phyloP scores from a whole-genome alignment of 164 flowering plant species.

The Annona cherimola region DNA sequence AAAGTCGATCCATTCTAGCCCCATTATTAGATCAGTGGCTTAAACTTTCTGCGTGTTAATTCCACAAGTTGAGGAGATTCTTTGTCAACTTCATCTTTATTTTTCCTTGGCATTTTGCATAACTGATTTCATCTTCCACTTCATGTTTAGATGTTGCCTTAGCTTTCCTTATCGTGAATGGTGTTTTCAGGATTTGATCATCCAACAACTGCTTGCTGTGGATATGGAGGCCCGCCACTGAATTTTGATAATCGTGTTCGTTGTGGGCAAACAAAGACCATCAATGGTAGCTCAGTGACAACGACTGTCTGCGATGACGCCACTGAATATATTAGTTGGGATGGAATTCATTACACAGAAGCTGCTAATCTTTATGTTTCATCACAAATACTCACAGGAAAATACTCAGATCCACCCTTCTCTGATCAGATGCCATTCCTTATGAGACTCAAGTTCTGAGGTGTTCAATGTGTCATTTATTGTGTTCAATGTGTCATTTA shows the following conservation, averaged over 20 bases:
- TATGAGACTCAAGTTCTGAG: constrained; percentile 43
- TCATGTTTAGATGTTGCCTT: background rate
- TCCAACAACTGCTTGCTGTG: constrained; percentile 68
- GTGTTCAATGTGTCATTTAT: background rate
- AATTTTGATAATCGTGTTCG: constrained; percentile 54
- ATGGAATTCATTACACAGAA: constrained; percentile 85
- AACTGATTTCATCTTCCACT: background rate
- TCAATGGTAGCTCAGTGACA: constrained; percentile 61
- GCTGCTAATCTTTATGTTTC: constrained; percentile 70
- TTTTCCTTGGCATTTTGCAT: too few relatives aligned
- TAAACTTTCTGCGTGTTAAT: too few relatives aligned
- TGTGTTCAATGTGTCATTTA: background rate
- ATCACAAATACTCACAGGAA: constrained; percentile 70
- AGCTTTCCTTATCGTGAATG: background rate
- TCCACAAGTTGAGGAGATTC: too few relatives aligned
- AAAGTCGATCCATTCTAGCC: background rate
- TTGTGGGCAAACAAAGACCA: constrained; percentile 61
- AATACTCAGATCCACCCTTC: constrained; percentile 67
- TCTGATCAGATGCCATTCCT: constrained; percentile 57
- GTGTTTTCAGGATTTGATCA: constrained; percentile 64
- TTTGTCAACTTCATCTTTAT: too few relatives aligned
- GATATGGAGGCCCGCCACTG: constrained; percentile 74
- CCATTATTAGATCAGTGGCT: too few relatives aligned
- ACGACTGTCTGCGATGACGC: constrained; percentile 53
- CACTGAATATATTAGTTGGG: constrained; percentile 72